Base-by-base conservation (phyloP, 768 basidiomycete species). In the Tylopilus sp. region DNA sequence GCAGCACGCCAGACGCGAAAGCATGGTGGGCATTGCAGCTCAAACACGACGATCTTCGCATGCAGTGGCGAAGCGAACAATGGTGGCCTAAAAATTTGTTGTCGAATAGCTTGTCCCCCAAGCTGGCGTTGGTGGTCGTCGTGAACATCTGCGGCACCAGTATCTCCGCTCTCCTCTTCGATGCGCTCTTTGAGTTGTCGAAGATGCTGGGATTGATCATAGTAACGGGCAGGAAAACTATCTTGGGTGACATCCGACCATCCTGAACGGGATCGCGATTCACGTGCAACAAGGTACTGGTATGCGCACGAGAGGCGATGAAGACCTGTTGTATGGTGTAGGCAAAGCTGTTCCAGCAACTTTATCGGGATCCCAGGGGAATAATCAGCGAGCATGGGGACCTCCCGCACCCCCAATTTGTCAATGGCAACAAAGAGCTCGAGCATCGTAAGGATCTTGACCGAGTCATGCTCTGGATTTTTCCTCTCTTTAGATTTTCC, bases 391-490 rank as follows among this genome's bases (percentile, higher is more conserved):
- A 42, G 40, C 13, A 25, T 26, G 3, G 40, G 22, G 17, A 42
- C 6, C 40, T 41, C 22, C 17, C n/a, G 24, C 16, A 40, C 38
- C 7, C 7, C 38, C 17, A 41, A n/a, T 16, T 38, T 48, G 17
- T 48, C 48, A 3, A 41, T 21, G 6, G 48, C 48, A 2, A 49
- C 29, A 12, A 11, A 49, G 17, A 49, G 38, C 29, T 49, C 74
- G 0, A 65, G 28, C 7, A 33, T n/a, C 0, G 64, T 65, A 41
- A 82, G 59, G 24, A 79, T 48, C 68, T 77, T 73, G 6, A 73
- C 52, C 0, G 78, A 78, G 3, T 56, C 29, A 33, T 66, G 54
- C 50, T 78, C 76, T 16, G 73, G 68, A 26, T 67, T 5, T 13
- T 3, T 11, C 72, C 5, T 3, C 16, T 9, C 9, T 7, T 19